These are phyloP conservation scores for Verticillium alfalfae DNA, from an alignment of 2,329 filamentous ascomycete genomes.

Conservation along the genomic window DNA sequence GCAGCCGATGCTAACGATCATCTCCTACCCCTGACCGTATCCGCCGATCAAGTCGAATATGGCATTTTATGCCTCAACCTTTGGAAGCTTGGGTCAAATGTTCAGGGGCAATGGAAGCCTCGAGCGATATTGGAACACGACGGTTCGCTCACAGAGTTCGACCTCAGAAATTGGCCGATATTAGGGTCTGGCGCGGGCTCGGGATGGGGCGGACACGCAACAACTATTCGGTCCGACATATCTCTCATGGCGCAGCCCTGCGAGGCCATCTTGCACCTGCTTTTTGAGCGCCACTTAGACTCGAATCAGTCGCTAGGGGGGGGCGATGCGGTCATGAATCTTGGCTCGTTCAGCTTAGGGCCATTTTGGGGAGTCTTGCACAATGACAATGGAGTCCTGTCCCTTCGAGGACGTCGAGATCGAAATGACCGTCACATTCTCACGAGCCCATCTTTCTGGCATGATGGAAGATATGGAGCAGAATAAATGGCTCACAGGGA, in stretches of 20 bases:
- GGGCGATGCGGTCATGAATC: neutral
- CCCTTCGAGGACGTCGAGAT: neutral
- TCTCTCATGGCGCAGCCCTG: neutral
- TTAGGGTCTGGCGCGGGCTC: neutral
- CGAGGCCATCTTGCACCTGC: constrained; percentile 1
- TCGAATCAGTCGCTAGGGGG: neutral
- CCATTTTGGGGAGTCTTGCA: neutral
- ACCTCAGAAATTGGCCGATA: neutral
- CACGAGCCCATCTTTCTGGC: neutral
- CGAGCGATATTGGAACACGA: neutral
- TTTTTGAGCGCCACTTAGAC: neutral
- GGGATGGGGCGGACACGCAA: neutral
- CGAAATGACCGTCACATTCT: neutral
- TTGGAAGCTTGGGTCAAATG: neutral
- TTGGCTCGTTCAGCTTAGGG: neutral
- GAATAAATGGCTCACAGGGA: neutral
- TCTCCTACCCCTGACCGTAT: neutral
- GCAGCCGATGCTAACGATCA: neutral
- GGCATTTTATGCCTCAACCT: neutral
- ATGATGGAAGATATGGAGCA: neutral
- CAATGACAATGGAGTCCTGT: neutral
- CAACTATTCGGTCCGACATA: neutral
- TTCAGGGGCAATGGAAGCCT: neutral
- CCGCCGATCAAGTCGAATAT: neutral
- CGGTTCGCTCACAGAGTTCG: neutral